phyloP scores from a whole-genome alignment of 345 rosid species.

The Streptanthus diversifolius region DNA sequence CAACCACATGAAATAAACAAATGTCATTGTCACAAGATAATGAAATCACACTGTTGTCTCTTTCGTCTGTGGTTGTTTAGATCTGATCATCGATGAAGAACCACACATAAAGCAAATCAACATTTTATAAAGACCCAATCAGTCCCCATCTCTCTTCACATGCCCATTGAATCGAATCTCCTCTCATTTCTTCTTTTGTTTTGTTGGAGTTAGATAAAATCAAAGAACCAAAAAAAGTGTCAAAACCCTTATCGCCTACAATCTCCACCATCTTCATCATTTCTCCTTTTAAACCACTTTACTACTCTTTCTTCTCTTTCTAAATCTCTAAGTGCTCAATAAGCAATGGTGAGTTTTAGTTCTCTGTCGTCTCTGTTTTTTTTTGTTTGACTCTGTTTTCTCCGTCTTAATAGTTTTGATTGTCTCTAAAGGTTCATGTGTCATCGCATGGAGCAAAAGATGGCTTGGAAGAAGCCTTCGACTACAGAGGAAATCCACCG shows the following conservation, averaged over 20 bases:
- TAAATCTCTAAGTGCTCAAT: neutral
- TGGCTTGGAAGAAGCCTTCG: conserved; percentile 41
- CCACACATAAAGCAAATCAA: conserved; percentile 27
- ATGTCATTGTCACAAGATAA: conserved; percentile 27
- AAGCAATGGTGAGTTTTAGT: conserved; percentile 28
- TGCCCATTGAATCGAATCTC: conserved; percentile 19
- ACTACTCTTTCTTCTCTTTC: conserved; percentile 17
- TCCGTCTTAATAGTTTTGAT: conserved; percentile 43
- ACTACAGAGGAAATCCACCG: conserved; percentile 60
- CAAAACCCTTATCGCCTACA: conserved; percentile 24
- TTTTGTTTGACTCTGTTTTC: neutral
- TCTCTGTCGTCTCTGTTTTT: neutral
- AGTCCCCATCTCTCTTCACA: conserved; percentile 22
- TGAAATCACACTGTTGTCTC: conserved; percentile 31
- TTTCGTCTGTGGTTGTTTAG: conserved; percentile 13
- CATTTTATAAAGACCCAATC: conserved; percentile 24
- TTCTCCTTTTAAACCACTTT: conserved; percentile 28
- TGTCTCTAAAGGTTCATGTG: conserved; percentile 33
- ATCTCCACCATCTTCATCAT: neutral
- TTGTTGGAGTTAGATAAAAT: conserved; percentile 29
- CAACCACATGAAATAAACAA: conserved; percentile 36
- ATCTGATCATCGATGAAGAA: conserved; percentile 16
- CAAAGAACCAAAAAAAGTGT: conserved; percentile 24
- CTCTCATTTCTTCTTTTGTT: conserved; percentile 33
- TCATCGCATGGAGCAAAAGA: conserved; percentile 42